Percentiles rank a stretch among this genome's conserved stretches.
These are phyloP conservation scores for Prunus armeniaca DNA, from an alignment of 306 rosid species.

Conservation along the genomic window DNA sequence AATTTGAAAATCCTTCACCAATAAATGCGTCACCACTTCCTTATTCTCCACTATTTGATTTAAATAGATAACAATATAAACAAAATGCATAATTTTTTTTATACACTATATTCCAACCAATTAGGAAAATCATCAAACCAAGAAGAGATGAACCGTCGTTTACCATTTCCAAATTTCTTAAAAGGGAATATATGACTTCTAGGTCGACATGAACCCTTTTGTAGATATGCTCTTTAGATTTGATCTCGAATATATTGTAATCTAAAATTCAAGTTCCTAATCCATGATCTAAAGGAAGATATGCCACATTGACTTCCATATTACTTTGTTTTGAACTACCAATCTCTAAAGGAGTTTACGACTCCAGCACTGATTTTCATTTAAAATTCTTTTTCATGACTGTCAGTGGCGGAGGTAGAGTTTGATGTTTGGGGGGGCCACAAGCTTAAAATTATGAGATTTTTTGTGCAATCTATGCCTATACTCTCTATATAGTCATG, in stretches of 20 bases:
- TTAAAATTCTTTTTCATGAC: background rate
- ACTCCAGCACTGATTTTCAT: background rate
- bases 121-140: conserved; percentile 2
- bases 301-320: background rate
- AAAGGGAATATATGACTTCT: background rate
- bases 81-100: background rate
- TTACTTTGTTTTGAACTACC: background rate
- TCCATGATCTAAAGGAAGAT: background rate
- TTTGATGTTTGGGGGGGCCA: too few species aligned
- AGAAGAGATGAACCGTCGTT: background rate
- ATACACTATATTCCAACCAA: conserved; percentile 1
- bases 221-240: background rate
- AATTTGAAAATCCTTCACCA: background rate
- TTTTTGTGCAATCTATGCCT: too few species aligned
- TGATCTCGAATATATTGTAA: background rate
- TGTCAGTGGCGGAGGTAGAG: too few species aligned
- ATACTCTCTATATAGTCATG: too few species aligned
- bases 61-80: conserved; percentile 6
- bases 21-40: background rate
- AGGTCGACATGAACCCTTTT: conserved; percentile 6
- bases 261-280: background rate
- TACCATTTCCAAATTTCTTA: background rate
- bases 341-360: background rate
- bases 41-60: background rate
- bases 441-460: too few species aligned